Base-by-base conservation (phyloP, 2,329 filamentous ascomycete species). In the Paracoccidioides brasiliensis region DNA sequence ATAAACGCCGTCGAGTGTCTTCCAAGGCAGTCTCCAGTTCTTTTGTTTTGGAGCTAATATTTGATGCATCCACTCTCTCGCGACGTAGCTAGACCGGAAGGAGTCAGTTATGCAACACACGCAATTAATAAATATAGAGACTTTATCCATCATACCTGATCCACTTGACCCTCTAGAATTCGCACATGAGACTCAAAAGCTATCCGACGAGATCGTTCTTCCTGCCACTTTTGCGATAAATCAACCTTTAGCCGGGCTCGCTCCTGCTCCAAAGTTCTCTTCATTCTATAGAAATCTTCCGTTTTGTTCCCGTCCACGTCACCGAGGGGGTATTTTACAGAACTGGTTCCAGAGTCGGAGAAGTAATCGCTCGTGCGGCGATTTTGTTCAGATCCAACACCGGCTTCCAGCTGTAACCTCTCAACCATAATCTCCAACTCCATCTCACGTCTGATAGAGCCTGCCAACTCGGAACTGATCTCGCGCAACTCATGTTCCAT, bases 311-410 rank as follows among this genome's bases (percentile, higher is more conserved):
- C 77, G 12, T 71, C 73, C 43, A 62, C 63, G 57, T 80, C 76
- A 49, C 88, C 85, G 58, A 79, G 74, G 1, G 85, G 84, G 65
- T 84, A 85, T 64, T 89, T 86, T 54, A 88, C 80, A 0, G 89
- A 91, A 69, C 89, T 91, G 56, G 88, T 85, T 37, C 93, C 93
- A 5, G 90, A 95, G 69, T 98, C 93, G 2, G 93, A 98, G 69
- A 93, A 98, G 73, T 98, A 97, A 72, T 98, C 93, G 72, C 93
- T 97, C 8, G 88, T 94, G 58, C 91, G 81, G 68, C 86, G 85
- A 60, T 80, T 83, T 33, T 78, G 67, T n/a, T 76, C 70, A 64
- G 62, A 75, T 67, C 69, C 77, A 72, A 65, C 78, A 66, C 70
- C 82, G 60, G 78, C 78, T 65, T 96, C 90, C n/a, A 82, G 75